A percentile compares a stretch with the other conserved stretches of the same genome.
Evolutionary conservation across 371 early-diverging fungal genomes (phyloP).

Genomic region (Mortierella sp.): DNA sequence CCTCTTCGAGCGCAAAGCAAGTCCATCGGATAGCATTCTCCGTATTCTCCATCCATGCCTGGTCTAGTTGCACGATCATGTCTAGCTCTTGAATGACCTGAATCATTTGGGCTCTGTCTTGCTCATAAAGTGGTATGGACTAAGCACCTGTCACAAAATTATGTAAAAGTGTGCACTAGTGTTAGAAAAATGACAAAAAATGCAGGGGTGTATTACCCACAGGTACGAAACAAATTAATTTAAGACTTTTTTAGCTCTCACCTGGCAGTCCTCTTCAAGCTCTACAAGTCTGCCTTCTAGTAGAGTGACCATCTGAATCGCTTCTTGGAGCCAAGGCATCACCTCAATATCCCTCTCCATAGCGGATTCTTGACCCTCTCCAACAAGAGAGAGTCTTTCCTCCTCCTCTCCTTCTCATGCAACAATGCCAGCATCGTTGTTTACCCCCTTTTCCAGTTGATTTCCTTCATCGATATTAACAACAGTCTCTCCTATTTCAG

Average conservation of each 20-base stretch:
- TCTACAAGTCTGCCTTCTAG: slow-evolving; percentile 38
- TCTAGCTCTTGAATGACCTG: slow-evolving; percentile 37
- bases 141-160: slow-evolving; percentile 8
- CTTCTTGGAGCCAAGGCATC: slow-evolving; percentile 36
- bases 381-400: not conserved
- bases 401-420: not conserved
- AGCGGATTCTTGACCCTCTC: not conserved
- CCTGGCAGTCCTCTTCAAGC: slow-evolving; percentile 45
- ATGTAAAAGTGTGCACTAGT: not conserved
- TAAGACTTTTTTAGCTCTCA: not conserved
- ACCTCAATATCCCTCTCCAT: slow-evolving; percentile 10
- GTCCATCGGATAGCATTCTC: slow-evolving; percentile 27
- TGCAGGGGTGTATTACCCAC: not conserved
- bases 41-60: slow-evolving; percentile 26
- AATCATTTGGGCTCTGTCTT: slow-evolving; percentile 27
- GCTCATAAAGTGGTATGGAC: slow-evolving; percentile 38
- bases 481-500: not conserved
- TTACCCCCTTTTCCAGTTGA: not conserved
- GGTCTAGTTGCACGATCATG: slow-evolving; percentile 17
- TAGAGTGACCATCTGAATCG: slow-evolving; percentile 24
- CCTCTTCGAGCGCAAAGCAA: slow-evolving; percentile 23
- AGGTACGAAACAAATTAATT: not conserved
- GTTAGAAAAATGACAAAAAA: not conserved
- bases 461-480: not conserved
- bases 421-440: not conserved